Percentiles rank a stretch among this genome's conserved stretches.
These are phyloP conservation scores for Aspergillus hortae DNA, from an alignment of 2,329 filamentous ascomycete genomes.

Conservation along the genomic window DNA sequence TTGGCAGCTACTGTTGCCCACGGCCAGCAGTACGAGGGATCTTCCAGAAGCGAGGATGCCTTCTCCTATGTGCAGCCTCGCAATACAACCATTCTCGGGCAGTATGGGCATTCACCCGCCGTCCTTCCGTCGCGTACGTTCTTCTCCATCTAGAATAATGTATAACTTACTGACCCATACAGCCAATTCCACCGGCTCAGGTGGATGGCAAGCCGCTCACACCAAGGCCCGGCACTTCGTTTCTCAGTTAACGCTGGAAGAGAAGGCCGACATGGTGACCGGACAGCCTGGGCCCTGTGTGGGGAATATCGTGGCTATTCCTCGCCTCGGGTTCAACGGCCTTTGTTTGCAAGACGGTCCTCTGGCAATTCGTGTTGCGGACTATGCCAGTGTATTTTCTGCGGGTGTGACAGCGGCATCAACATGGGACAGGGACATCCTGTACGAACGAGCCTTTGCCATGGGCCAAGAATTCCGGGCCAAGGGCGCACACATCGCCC, in stretches of 20 bases:
- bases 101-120: too few species aligned
- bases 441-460: slow-evolving; percentile 50
- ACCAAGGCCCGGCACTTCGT: slow-evolving; percentile 7
- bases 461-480: slow-evolving; percentile 51
- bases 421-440: slow-evolving; percentile 54
- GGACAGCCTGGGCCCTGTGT: slow-evolving; percentile 27
- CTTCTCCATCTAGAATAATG: too few species aligned
- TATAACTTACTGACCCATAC: too few species aligned
- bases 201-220: not conserved
- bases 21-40: too few species aligned
- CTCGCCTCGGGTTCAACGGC: slow-evolving; percentile 25
- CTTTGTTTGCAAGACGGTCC: slow-evolving; percentile 30
- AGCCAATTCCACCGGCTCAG: not conserved
- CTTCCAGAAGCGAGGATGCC: too few species aligned
- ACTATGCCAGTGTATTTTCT: slow-evolving; percentile 70
- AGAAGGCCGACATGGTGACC: slow-evolving; percentile 27
- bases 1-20: too few species aligned
- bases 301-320: slow-evolving; percentile 29
- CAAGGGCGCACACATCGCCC: slow-evolving; percentile 37
- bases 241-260: slow-evolving; percentile 17
- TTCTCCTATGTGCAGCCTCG: too few species aligned
- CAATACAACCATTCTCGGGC: too few species aligned
- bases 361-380: slow-evolving; percentile 60
- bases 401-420: slow-evolving; percentile 69
- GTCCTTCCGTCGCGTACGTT: too few species aligned